A percentile compares a stretch with the other conserved stretches of the same genome.
Evolutionary conservation across 371 early-diverging fungal genomes (phyloP).

Genomic region (Mycotypha africana): DNA sequence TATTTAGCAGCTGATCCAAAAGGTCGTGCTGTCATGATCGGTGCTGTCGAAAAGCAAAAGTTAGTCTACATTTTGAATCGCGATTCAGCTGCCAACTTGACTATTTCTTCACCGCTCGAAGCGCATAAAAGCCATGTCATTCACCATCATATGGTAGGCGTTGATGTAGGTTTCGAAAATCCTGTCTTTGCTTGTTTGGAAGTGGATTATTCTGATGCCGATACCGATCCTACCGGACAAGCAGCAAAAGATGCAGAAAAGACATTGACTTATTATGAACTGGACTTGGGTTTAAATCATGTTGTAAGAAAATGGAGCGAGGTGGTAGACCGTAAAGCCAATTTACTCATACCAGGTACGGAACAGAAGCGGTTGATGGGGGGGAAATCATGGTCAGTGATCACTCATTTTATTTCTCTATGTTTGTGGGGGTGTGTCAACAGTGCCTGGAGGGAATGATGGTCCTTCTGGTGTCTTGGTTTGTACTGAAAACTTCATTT

Average conservation of each 20-base stretch:
- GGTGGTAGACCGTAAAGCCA: constrained; percentile 70
- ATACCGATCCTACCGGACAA: constrained; percentile 76
- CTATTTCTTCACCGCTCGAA: constrained; percentile 95
- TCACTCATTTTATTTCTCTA: neutral
- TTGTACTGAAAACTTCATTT: constrained; percentile 85
- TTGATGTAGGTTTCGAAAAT: constrained; percentile 98
- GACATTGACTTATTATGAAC: constrained; percentile 89
- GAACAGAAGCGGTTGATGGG: no score
- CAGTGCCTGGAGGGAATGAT: constrained; percentile 90
- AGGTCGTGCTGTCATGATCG: constrained; percentile 95
- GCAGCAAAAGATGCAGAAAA: constrained; percentile 74
- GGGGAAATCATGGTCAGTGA: no score
- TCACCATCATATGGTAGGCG: constrained; percentile 73
- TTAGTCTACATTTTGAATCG: constrained; percentile 95
- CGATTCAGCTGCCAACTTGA: constrained; percentile 78
- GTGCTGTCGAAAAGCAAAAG: constrained; percentile 92
- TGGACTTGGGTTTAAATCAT: constrained; percentile 97
- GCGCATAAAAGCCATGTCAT: constrained; percentile 83
- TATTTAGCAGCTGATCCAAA: constrained; percentile 94
- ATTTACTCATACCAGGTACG: constrained; percentile 76
- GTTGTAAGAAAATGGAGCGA: constrained; percentile 93
- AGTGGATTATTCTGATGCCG: constrained; percentile 81
- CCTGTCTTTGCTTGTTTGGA: constrained; percentile 96
- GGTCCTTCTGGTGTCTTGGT: constrained; percentile 97
- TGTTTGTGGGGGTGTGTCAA: no score